Base-by-base conservation (phyloP, 495 filamentous ascomycete species). In the Aspergillus avenaceus region DNA sequence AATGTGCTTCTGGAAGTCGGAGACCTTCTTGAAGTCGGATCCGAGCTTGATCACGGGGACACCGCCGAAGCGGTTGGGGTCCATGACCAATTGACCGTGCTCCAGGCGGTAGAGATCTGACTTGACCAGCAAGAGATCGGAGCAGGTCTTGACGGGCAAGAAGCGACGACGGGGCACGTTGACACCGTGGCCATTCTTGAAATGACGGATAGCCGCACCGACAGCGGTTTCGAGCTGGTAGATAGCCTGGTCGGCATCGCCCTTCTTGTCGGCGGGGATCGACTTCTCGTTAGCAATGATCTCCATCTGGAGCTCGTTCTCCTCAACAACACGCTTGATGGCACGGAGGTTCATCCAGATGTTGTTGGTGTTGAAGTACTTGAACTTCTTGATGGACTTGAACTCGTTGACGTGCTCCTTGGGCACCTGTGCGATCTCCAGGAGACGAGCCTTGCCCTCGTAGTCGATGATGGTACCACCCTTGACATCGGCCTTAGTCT, bases 291-390 rank as follows among this genome's bases (percentile, higher is more conserved):
- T 99, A 66, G 95, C 90, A 63, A 99, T 99, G 71, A 99, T 99
- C 77, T 99, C 93, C 85, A 99, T 93, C 79, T 91, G 90, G 37
- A 99, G 84, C 76, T 97, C 92, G 72, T 95, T 88, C 76, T 95
- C 88, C 80, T 99, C 91, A 2, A 99, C 95, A 41, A 99, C 90
- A 50, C 95, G 90, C 86, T 97, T 97, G 78, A 99, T 86, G 55
- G 93, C 93, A 64, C 88, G 84, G 60, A 96, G 82, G 78, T 93
- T 97, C 80, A 99, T 86, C 93, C 93, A 99, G 76, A 99, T 96
- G 82, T 99, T 99, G 87, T 99, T 99, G 73, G 93, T 99, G 84
- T 99, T 99, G 85, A 99, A 99, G 84, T 99, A 99, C 80, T 96
- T 97, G 86, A 99, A 99, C 81, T 99, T 99, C 86, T 97, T 99